Conservation (phyloP, 345 rosid genomes). For the Aegle marmelos region DNA sequence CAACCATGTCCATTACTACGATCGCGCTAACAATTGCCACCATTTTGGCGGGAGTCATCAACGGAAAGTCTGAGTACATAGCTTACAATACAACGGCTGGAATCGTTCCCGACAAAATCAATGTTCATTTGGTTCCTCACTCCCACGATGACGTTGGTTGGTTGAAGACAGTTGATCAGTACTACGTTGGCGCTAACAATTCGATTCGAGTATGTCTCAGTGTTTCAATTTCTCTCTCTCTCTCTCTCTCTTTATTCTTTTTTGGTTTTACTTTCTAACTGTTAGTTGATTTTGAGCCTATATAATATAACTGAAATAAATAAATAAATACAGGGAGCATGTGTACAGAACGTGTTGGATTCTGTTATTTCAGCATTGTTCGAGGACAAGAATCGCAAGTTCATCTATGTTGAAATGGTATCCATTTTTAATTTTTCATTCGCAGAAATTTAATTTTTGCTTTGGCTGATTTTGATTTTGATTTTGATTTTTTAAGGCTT, state of each 20-base stretch:
- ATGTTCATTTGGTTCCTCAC: constrained; percentile 94
- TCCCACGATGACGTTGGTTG: constrained; percentile 96
- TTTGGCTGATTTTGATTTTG: neutral
- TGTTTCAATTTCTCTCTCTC: neutral
- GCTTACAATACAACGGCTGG: constrained; percentile 62
- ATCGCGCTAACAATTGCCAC: constrained; percentile 10
- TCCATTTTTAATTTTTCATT: neutral
- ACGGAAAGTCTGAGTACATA: constrained; percentile 45
- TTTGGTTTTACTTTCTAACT: neutral
- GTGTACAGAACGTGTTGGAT: constrained; percentile 91
- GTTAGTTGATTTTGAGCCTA: too few species aligned
- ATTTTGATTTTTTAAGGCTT: constrained; percentile 49
- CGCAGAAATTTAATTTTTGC: neutral
- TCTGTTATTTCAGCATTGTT: constrained; percentile 78
- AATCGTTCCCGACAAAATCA: constrained; percentile 66
- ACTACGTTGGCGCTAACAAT: constrained; percentile 84
- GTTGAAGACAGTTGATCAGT: constrained; percentile 97
- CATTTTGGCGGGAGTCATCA: constrained; percentile 17
- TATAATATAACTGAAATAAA: too few species aligned
- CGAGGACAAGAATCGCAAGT: constrained; percentile 83
- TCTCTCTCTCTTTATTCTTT: too few species aligned
- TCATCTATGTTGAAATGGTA: constrained; percentile 88
- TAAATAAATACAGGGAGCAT: constrained; percentile 54
- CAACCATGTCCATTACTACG: constrained; percentile 2
- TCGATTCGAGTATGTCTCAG: constrained; percentile 60